These are phyloP conservation scores for Tylopilus plumbeoviolaceoides DNA, from an alignment of 768 basidiomycete species.

Conservation along the genomic window DNA sequence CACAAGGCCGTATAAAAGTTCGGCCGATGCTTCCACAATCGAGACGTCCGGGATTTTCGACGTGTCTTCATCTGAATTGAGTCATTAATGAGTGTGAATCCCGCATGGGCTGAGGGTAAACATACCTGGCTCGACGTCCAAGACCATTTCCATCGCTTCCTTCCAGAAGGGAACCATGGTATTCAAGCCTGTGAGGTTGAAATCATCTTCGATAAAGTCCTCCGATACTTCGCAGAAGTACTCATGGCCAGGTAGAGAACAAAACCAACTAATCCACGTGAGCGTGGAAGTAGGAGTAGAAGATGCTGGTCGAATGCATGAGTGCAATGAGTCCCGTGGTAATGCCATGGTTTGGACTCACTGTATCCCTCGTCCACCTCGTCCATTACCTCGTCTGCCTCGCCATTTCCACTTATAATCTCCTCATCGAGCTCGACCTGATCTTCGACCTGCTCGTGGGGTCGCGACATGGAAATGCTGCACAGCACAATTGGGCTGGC, in stretches of 20 bases:
- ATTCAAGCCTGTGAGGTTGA: conserved; percentile 96
- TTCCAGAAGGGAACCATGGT: conserved; percentile 99
- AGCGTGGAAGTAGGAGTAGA: conserved; percentile 88
- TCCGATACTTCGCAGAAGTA: conserved; percentile 98
- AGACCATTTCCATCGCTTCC: conserved; percentile 99
- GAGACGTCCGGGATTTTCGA: conserved; percentile 97
- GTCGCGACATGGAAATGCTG: conserved; percentile 35
- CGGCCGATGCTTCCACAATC: conserved; percentile 96
- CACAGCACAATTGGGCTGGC: conserved; percentile 25
- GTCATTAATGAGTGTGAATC: conserved; percentile 10
- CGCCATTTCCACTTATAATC: conserved; percentile 49
- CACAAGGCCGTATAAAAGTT: conserved; percentile 94
- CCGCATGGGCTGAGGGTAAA: conserved; percentile 14
- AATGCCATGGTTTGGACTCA: conserved; percentile 40
- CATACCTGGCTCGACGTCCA: conserved; percentile 98
- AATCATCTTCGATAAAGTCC: conserved; percentile 99
- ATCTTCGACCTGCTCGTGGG: conserved; percentile 40
- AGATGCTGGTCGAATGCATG: conserved; percentile 51
- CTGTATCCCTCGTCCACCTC: conserved; percentile 68
- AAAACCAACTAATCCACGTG: conserved; percentile 97
- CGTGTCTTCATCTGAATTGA: conserved; percentile 74
- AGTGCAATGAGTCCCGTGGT: conserved; percentile 12
- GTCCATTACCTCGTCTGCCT: conserved; percentile 79
- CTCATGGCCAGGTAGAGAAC: conserved; percentile 91
- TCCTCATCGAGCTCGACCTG: conserved; percentile 61